Evolutionary conservation across 345 rosid species (phyloP).

Genomic region (Melastoma malabathricum): DNA sequence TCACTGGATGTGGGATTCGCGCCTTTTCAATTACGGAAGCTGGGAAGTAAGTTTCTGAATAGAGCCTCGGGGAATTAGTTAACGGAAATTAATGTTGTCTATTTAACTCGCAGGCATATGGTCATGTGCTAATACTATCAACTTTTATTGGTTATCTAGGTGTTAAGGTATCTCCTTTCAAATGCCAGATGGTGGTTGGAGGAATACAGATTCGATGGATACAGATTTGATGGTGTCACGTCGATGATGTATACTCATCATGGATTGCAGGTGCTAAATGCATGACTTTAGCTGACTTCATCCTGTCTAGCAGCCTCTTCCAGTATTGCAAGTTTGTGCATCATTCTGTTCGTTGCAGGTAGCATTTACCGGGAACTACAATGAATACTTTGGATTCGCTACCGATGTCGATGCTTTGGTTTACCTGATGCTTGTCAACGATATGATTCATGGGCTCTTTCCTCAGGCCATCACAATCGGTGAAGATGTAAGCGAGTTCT

Average conservation of each 20-base stretch:
- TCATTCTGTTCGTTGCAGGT: conserved; percentile 25
- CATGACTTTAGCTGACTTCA: too few relatives aligned
- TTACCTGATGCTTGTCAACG: conserved; percentile 90
- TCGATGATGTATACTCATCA: conserved; percentile 99
- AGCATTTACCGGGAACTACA: conserved; percentile 79
- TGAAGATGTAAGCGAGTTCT: conserved; percentile 68
- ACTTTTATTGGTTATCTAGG: conserved; percentile 28
- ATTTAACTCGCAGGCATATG: neutral
- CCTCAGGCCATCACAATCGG: conserved; percentile 84
- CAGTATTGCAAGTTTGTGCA: too few relatives aligned
- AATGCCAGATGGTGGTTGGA: conserved; percentile 99
- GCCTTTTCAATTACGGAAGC: conserved; percentile 91
- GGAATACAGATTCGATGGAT: conserved; percentile 89
- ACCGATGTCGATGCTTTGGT: conserved; percentile 90
- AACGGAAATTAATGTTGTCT: too few relatives aligned
- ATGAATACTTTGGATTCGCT: conserved; percentile 74
- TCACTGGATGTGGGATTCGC: conserved; percentile 99
- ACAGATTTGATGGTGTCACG: conserved; percentile 96
- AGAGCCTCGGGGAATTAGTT: too few relatives aligned
- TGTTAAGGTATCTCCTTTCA: conserved; percentile 72
- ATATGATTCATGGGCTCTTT: conserved; percentile 82
- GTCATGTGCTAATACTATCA: neutral
- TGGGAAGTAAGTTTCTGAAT: conserved; percentile 64
- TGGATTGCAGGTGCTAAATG: conserved; percentile 56
- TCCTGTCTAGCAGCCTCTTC: too few relatives aligned